phyloP scores from a whole-genome alignment of 2,329 filamentous ascomycete species.

The Sclerotinia subarctica region DNA sequence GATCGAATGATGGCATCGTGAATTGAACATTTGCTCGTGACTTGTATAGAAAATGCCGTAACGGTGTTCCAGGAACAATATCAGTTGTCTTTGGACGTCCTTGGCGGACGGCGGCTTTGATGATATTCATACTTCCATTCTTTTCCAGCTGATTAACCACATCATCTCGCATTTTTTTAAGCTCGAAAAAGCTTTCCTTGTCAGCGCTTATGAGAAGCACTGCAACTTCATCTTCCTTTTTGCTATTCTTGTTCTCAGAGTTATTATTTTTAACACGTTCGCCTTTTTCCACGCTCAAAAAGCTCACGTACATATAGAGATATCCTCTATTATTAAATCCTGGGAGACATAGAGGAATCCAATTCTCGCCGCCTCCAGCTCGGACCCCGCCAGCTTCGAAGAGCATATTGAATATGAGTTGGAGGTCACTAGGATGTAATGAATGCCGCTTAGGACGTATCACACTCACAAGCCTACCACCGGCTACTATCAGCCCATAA shows the following conservation, averaged over 20 bases:
- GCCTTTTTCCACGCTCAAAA: slow-evolving; percentile 62
- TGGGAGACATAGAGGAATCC: slow-evolving; percentile 93
- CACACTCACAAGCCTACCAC: slow-evolving; percentile 89
- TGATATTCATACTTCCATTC: slow-evolving; percentile 71
- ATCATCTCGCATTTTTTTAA: slow-evolving; percentile 69
- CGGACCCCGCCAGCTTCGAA: slow-evolving; percentile 93
- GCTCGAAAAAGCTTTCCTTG: slow-evolving; percentile 88
- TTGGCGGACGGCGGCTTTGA: slow-evolving; percentile 65
- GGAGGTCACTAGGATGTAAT: slow-evolving; percentile 89
- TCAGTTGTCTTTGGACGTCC: slow-evolving; percentile 71
- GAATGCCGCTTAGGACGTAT: slow-evolving; percentile 93
- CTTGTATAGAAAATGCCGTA: slow-evolving; percentile 95
- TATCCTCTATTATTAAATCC: slow-evolving; percentile 97
- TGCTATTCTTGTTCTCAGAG: slow-evolving; percentile 46
- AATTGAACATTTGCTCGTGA: slow-evolving; percentile 94
- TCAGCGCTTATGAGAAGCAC: slow-evolving; percentile 89
- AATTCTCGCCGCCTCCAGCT: slow-evolving; percentile 90
- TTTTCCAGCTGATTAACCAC: slow-evolving; percentile 67
- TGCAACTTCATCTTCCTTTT: slow-evolving; percentile 76
- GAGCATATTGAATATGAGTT: slow-evolving; percentile 98
- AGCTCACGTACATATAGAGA: slow-evolving; percentile 99
- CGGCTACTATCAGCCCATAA: slow-evolving; percentile 90
- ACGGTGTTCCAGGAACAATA: slow-evolving; percentile 73
- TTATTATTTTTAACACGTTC: slow-evolving; percentile 63
- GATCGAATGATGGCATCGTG: slow-evolving; percentile 77